phyloP scores from a whole-genome alignment of 2,329 filamentous ascomycete species.

The Chaetomiaceae sp. region DNA sequence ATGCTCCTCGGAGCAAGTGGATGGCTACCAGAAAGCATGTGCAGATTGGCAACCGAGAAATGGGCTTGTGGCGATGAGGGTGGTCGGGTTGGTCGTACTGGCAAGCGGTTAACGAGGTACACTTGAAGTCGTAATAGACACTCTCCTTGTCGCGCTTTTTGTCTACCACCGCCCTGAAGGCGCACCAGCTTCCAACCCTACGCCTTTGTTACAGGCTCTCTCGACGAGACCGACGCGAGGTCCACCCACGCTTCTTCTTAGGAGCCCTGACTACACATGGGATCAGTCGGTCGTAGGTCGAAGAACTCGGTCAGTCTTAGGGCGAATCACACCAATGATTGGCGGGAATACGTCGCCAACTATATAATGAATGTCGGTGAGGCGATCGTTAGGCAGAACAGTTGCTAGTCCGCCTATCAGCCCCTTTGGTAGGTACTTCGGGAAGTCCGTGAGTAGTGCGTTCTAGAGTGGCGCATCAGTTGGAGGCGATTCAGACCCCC shows the following conservation, averaged over 20 bases:
- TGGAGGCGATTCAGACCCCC: too few species aligned
- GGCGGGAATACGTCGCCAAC: not conserved
- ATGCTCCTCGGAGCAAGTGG: not conserved
- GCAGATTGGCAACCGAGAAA: constrained; percentile 1
- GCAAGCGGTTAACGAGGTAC: not conserved
- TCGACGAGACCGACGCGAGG: not conserved
- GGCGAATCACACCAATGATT: not conserved
- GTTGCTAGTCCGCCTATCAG: not conserved
- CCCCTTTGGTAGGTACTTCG: too few species aligned
- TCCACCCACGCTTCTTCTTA: not conserved
- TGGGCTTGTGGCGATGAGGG: not conserved
- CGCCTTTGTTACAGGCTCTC: not conserved
- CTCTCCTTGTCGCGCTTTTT: not conserved
- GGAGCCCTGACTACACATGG: not conserved
- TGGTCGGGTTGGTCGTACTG: constrained; percentile 1
- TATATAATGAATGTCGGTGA: not conserved
- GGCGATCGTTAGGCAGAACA: not conserved
- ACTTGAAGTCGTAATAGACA: not conserved
- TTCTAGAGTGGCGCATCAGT: too few species aligned
- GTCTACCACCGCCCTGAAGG: not conserved
- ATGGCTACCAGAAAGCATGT: not conserved
- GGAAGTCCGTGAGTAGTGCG: too few species aligned
- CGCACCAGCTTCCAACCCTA: not conserved
- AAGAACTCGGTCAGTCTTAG: not conserved
- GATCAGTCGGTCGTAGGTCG: not conserved